These are phyloP conservation scores for Metarhizium humberi DNA, from an alignment of 2,329 filamentous ascomycete genomes.

Conservation along the genomic window DNA sequence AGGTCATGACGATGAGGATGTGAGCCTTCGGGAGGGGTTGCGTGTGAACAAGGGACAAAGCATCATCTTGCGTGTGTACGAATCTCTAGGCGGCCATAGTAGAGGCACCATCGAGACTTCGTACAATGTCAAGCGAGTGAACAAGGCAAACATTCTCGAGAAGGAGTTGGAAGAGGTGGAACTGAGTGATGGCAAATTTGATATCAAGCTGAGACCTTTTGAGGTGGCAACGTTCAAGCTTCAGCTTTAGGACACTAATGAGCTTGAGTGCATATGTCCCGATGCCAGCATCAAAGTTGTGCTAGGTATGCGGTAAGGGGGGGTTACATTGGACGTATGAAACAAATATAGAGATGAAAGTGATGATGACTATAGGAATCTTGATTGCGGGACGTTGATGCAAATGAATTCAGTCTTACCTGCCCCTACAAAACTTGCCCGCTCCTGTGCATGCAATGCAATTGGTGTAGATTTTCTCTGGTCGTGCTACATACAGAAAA, in stretches of 20 bases:
- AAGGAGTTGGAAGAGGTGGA: constrained; percentile 66
- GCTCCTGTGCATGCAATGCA: too few relatives aligned
- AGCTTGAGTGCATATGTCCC: constrained; percentile 17
- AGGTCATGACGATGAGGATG: constrained; percentile 77
- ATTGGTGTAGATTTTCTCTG: background rate
- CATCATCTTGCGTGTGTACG: constrained; percentile 78
- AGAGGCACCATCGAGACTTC: constrained; percentile 60
- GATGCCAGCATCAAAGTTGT: constrained; percentile 10
- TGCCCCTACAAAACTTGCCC: background rate
- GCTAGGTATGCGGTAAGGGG: constrained; percentile 5
- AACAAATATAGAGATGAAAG: background rate
- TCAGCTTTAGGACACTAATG: constrained; percentile 30
- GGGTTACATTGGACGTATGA: background rate
- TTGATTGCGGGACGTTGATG: background rate
- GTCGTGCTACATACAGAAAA: background rate
- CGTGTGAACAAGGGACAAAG: constrained; percentile 62
- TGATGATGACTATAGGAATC: too few relatives aligned
- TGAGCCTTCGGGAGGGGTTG: constrained; percentile 51
- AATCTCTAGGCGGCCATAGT: constrained; percentile 74
- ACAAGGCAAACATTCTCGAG: constrained; percentile 80
- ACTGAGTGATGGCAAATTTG: constrained; percentile 38
- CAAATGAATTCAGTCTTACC: background rate
- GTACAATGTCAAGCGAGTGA: constrained; percentile 65
- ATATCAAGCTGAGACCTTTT: constrained; percentile 65
- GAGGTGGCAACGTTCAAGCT: constrained; percentile 78